These are phyloP conservation scores for Ostreobium quekettii DNA, from an alignment of 139 green algal genomes.

Conservation along the genomic window DNA sequence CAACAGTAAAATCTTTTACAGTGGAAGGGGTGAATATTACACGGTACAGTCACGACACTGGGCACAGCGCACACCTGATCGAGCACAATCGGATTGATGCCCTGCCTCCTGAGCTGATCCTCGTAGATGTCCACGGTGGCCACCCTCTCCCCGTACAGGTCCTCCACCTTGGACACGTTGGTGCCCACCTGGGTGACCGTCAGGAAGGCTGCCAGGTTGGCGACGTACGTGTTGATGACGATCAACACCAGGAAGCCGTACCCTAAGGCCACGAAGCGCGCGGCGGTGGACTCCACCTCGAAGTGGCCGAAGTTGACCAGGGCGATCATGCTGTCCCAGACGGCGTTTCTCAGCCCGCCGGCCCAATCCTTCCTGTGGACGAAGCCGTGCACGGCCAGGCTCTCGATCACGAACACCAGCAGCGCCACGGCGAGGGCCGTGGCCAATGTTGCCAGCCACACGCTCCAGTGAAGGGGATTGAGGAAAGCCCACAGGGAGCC, in stretches of 20 bases:
- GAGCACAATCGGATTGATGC: too few relatives aligned
- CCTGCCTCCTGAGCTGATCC: not conserved
- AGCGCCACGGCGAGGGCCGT: constrained; percentile 3
- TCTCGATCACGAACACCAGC: constrained; percentile 18
- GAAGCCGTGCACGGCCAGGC: not conserved
- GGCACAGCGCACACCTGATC: too few relatives aligned
- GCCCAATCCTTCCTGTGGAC: not conserved
- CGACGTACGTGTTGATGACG: constrained; percentile 22
- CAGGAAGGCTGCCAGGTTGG: constrained; percentile 19
- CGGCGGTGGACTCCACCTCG: constrained; percentile 1
- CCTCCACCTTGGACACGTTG: not conserved
- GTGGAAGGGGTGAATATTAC: too few relatives aligned
- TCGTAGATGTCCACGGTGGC: constrained; percentile 9
- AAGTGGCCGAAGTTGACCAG: constrained; percentile 9
- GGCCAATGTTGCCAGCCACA: constrained; percentile 5
- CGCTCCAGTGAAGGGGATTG: constrained; percentile 16
- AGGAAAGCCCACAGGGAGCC: constrained; percentile 18
- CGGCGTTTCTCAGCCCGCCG: not conserved
- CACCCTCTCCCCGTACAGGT: constrained; percentile 14
- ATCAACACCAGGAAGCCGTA: constrained; percentile 21
- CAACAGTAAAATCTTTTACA: too few relatives aligned
- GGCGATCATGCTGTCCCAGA: constrained; percentile 19
- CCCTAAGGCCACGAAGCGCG: constrained; percentile 3
- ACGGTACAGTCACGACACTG: too few relatives aligned
- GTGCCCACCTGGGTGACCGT: constrained; percentile 16